Conservation (phyloP, 306 rosid species). For the Cicer pinnatifidum region DNA sequence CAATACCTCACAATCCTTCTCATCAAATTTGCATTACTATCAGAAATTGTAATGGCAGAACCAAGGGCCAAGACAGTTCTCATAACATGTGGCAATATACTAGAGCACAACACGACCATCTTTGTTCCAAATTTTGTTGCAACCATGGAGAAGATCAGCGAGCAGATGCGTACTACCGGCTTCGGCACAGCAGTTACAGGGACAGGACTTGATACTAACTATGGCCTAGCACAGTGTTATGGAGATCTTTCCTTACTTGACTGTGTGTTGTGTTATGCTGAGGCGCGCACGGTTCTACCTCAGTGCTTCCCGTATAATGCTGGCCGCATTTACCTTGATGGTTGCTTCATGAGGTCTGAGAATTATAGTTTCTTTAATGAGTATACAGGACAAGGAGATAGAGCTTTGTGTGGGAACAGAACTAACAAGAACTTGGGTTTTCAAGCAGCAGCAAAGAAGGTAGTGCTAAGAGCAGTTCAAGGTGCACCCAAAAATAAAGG, state of each 20-base stretch:
- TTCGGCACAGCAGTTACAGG: slow-evolving; percentile 75
- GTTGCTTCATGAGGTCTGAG: slow-evolving; percentile 92
- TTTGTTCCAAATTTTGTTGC: slow-evolving; percentile 77
- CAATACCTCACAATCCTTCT: slow-evolving; percentile 46
- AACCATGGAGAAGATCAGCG: slow-evolving; percentile 75
- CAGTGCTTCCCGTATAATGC: slow-evolving; percentile 75
- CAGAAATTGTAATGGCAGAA: slow-evolving; percentile 57
- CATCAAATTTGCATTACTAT: slow-evolving; percentile 38
- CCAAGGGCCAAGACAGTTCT: slow-evolving; percentile 70
- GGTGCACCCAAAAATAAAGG: slow-evolving; percentile 59
- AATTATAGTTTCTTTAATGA: slow-evolving; percentile 76
- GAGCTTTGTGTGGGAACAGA: slow-evolving; percentile 62
- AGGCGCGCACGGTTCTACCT: slow-evolving; percentile 83
- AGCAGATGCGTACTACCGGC: slow-evolving; percentile 68
- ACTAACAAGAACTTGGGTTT: slow-evolving; percentile 57
- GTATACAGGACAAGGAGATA: slow-evolving; percentile 62
- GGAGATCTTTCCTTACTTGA: slow-evolving; percentile 87
- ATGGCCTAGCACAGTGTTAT: slow-evolving; percentile 89
- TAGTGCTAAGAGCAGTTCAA: slow-evolving; percentile 54
- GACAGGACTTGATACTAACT: slow-evolving; percentile 68
- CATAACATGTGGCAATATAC: slow-evolving; percentile 55
- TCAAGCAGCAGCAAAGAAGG: slow-evolving; percentile 54
- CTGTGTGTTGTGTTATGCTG: slow-evolving; percentile 80
- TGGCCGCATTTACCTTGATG: slow-evolving; percentile 81
- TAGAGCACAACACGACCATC: slow-evolving; percentile 57